phyloP scores from a whole-genome alignment of 2,329 filamentous ascomycete genomes.

The Penicillium sp. region DNA sequence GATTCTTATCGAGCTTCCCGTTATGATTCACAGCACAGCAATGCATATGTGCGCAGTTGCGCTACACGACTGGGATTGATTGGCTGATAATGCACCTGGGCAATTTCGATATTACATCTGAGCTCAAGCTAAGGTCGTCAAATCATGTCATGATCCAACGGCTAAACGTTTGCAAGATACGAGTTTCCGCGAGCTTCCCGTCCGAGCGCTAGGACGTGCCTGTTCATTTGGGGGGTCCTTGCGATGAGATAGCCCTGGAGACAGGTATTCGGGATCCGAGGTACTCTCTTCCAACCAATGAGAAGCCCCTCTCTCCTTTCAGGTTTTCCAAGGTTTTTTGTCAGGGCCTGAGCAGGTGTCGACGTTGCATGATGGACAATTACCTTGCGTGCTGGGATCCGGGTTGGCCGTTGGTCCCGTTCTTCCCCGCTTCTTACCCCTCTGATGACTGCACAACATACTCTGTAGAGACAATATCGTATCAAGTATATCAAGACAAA shows the following conservation, averaged over 20 bases:
- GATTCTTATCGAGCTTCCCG: conserved; percentile 10
- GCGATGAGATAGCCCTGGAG: background rate
- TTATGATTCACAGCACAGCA: conserved; percentile 2
- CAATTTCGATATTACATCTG: background rate
- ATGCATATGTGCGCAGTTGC: background rate
- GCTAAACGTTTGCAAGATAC: background rate
- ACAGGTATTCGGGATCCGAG: background rate
- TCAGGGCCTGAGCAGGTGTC: background rate
- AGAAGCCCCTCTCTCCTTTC: background rate
- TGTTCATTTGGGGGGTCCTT: background rate
- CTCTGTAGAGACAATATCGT: background rate
- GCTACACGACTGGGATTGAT: background rate
- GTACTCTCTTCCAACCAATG: background rate
- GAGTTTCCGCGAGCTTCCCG: background rate
- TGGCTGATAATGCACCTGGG: background rate
- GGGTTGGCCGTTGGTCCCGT: conserved; percentile 4
- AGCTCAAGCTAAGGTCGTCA: background rate
- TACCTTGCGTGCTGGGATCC: background rate
- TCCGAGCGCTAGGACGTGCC: conserved; percentile 3
- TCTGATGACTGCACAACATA: background rate
- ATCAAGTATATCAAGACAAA: background rate
- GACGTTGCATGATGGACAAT: background rate
- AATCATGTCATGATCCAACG: background rate
- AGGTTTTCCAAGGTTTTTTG: background rate
- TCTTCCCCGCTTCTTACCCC: background rate